Evolutionary conservation across 2,329 filamentous ascomycete genomes (phyloP).

Genomic region (Dichotomopilus funicola): DNA sequence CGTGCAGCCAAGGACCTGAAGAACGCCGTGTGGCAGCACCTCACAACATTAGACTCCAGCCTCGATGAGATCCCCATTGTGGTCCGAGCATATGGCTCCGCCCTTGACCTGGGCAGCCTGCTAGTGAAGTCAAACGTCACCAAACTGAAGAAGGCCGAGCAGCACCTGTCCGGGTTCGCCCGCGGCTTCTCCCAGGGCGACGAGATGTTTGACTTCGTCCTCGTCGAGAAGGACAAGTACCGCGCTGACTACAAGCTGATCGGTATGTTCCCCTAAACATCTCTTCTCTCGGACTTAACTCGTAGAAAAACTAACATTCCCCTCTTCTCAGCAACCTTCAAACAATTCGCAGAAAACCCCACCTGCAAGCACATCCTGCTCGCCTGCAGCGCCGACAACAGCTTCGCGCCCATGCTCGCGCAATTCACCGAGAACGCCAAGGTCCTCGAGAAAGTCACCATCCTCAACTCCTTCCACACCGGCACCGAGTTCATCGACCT

Average conservation of each 20-base stretch:
- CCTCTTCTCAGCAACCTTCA: constrained; percentile 5
- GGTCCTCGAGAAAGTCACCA: constrained; percentile 9
- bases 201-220: constrained; percentile 16
- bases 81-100: constrained; percentile 15
- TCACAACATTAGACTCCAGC: constrained; percentile 5
- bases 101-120: constrained; percentile 7
- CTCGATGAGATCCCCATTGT: constrained; percentile 7
- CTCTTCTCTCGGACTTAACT: too few relatives aligned
- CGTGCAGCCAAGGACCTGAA: constrained; percentile 11
- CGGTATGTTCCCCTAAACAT: constrained; percentile 6
- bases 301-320: background rate
- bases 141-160: background rate
- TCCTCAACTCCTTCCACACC: constrained; percentile 16
- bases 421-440: constrained; percentile 4
- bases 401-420: constrained; percentile 15
- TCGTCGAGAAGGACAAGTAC: constrained; percentile 17
- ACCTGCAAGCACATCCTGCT: constrained; percentile 12
- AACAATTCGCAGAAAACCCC: constrained; percentile 13
- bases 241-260: constrained; percentile 16
- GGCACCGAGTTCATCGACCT: constrained; percentile 12
- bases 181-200: constrained; percentile 16
- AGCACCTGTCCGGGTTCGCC: constrained; percentile 9
- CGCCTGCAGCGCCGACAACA: constrained; percentile 16
- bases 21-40: constrained; percentile 5
- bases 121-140: constrained; percentile 11